These are phyloP conservation scores for Colletotrichum noveboracense DNA, from an alignment of 2,329 filamentous ascomycete species.

Conservation along the genomic window DNA sequence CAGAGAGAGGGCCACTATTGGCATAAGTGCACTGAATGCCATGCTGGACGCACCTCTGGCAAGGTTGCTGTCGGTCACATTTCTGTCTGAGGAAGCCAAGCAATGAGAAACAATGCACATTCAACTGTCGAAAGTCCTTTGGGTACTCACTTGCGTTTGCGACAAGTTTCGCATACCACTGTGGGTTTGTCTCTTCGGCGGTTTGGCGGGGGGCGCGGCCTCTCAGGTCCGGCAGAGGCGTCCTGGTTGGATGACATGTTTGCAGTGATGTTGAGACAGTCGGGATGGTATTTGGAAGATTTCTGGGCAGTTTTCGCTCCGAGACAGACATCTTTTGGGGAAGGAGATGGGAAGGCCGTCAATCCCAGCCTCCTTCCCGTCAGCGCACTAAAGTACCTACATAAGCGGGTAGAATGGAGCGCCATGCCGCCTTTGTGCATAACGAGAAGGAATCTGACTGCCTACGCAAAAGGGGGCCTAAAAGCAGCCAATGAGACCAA, in stretches of 20 bases:
- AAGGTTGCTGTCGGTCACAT: slow-evolving; percentile 29
- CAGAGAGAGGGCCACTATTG: background rate
- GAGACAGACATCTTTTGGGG: background rate
- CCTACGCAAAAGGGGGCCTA: background rate
- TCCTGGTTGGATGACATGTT: background rate
- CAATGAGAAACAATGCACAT: background rate
- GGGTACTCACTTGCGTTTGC: slow-evolving; percentile 35
- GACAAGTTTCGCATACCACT: slow-evolving; percentile 38
- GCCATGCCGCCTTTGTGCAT: background rate
- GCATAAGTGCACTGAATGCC: slow-evolving; percentile 29
- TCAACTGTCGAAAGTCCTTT: background rate
- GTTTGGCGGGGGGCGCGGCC: slow-evolving; percentile 13
- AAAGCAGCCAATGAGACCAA: background rate
- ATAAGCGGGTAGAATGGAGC: background rate
- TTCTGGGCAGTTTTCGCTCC: background rate
- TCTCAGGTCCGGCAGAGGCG: background rate
- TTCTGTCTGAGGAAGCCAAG: slow-evolving; percentile 19
- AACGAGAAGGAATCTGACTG: background rate
- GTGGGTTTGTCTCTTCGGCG: slow-evolving; percentile 37
- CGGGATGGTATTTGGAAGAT: background rate
- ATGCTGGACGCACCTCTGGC: slow-evolving; percentile 25
- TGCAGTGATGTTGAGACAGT: background rate
- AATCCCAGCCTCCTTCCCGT: background rate
- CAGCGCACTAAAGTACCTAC: background rate
- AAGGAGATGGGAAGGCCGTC: background rate